Percentiles rank a stretch among this genome's conserved stretches.
Evolutionary conservation across 2,329 filamentous ascomycete species (phyloP).

Genomic region (Xylaria sp.): DNA sequence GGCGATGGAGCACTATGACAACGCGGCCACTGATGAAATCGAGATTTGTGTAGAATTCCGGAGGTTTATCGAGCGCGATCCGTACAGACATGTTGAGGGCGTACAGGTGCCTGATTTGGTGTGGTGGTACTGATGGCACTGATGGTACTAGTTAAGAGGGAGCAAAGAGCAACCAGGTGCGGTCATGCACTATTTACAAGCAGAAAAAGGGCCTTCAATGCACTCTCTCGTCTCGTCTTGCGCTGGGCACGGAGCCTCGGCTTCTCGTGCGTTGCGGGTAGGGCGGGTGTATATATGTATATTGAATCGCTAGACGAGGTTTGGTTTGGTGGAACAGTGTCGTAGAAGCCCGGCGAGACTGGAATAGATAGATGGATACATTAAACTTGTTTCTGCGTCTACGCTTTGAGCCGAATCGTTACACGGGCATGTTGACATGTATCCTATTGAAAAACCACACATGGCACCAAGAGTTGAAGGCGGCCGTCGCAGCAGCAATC

Average conservation of each 20-base stretch:
- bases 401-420: neutral
- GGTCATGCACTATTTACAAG: neutral
- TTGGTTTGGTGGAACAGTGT: neutral
- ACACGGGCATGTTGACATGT: neutral
- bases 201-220: neutral
- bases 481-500: neutral
- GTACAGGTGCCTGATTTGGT: neutral
- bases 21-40: conserved; percentile 75
- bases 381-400: neutral
- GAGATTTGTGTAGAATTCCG: conserved; percentile 82
- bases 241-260: neutral
- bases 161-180: neutral
- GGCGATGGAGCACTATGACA: conserved; percentile 66
- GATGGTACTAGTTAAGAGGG: neutral
- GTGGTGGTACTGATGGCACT: neutral
- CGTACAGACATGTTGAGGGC: conserved; percentile 68
- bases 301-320: neutral
- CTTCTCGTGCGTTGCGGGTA: conserved; percentile 3
- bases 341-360: neutral
- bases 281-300: conserved; percentile 3
- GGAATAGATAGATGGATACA: neutral
- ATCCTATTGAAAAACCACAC: conserved; percentile 4
- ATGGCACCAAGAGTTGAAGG: too few species aligned
- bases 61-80: conserved; percentile 72
- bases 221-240: neutral